Evolutionary conservation across 2,329 filamentous ascomycete species (phyloP).

Genomic region (Cordyceps fumosorosea): DNA sequence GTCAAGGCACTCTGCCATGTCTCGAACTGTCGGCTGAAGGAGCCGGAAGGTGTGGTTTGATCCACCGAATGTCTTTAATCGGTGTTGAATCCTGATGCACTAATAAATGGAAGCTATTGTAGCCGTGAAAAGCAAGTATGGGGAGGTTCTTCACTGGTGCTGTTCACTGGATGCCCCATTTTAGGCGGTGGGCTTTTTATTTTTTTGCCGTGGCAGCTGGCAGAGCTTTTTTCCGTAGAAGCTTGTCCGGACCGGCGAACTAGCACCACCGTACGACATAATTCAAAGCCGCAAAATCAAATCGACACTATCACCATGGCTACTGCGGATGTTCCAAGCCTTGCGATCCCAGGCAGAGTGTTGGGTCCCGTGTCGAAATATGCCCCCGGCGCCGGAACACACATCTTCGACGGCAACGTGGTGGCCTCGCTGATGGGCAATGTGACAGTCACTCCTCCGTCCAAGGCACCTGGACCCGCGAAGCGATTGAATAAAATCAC

Average conservation of each 20-base stretch:
- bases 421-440: constrained; percentile 77
- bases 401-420: constrained; percentile 68
- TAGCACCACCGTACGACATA: neutral
- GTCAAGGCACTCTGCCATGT: neutral
- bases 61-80: neutral
- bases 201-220: constrained; percentile 5
- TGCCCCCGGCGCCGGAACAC: constrained; percentile 72
- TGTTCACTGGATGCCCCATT: neutral
- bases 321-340: constrained; percentile 33
- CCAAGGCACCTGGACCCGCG: constrained; percentile 41
- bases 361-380: constrained; percentile 64
- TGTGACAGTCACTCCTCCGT: constrained; percentile 48
- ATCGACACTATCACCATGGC: constrained; percentile 22
- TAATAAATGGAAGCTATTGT: too few relatives aligned
- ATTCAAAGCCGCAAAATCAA: neutral
- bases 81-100: neutral
- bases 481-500: constrained; percentile 56
- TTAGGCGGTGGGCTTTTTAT: neutral
- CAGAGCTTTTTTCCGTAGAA: constrained; percentile 7
- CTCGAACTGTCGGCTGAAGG: neutral
- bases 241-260: neutral
- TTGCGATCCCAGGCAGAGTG: constrained; percentile 76
- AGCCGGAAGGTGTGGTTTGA: neutral
- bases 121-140: neutral
- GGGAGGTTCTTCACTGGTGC: neutral